These are phyloP conservation scores for Tuber indicum DNA, from an alignment of 495 filamentous ascomycete genomes.

Conservation along the genomic window DNA sequence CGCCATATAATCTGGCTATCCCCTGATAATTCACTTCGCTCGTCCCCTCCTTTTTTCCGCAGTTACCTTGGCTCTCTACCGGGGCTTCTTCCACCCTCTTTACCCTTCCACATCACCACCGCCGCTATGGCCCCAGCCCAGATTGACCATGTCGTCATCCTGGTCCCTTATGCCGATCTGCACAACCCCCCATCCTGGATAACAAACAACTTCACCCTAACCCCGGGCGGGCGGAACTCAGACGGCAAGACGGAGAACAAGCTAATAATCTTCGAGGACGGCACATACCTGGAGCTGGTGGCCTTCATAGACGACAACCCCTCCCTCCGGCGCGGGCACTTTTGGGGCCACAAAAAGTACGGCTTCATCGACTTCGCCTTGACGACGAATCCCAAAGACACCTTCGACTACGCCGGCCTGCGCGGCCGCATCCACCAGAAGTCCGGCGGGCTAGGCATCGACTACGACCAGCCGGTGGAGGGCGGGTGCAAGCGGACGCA, in stretches of 20 bases:
- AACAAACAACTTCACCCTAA: slow-evolving; percentile 50
- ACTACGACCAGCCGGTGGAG: slow-evolving; percentile 44
- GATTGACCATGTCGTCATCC: slow-evolving; percentile 56
- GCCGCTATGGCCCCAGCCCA: slow-evolving; percentile 29
- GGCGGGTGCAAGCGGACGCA: slow-evolving; percentile 46
- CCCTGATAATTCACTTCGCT: not conserved
- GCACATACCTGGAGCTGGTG: slow-evolving; percentile 56
- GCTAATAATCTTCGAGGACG: slow-evolving; percentile 53
- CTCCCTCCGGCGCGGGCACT: slow-evolving; percentile 45
- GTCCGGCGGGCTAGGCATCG: slow-evolving; percentile 39
- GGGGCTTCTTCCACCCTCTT: not conserved
- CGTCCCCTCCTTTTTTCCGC: not conserved
- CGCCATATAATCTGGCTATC: not conserved
- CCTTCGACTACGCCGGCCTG: slow-evolving; percentile 31
- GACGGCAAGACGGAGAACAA: slow-evolving; percentile 53
- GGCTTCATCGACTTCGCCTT: slow-evolving; percentile 54
- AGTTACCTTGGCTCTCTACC: not conserved
- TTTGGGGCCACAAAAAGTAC: slow-evolving; percentile 48
- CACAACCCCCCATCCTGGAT: slow-evolving; percentile 48
- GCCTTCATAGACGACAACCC: slow-evolving; percentile 52
- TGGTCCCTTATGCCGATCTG: slow-evolving; percentile 48
- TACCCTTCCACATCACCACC: not conserved
- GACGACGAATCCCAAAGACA: slow-evolving; percentile 41
- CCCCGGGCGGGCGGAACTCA: slow-evolving; percentile 51
- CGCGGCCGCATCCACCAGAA: slow-evolving; percentile 38